Percentiles rank a stretch among this genome's conserved stretches.
These are phyloP conservation scores for Candida piceae DNA, from an alignment of 805 yeast species.

Conservation along the genomic window DNA sequence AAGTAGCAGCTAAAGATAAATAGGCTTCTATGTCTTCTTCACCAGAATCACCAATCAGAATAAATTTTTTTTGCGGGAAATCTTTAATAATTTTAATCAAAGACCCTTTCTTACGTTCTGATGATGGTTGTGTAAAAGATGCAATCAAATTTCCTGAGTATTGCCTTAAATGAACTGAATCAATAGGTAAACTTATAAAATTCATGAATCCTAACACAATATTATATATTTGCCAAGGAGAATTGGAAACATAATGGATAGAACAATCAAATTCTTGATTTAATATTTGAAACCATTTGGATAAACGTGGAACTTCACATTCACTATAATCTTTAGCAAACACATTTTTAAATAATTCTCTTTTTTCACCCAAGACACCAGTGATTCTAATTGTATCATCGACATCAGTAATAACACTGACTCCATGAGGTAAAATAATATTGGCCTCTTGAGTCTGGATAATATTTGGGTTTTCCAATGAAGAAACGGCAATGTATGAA, in stretches of 20 bases:
- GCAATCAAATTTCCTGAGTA: constrained; percentile 79
- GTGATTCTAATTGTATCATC: constrained; percentile 93
- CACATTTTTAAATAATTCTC: constrained; percentile 75
- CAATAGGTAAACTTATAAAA: constrained; percentile 58
- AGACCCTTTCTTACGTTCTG: constrained; percentile 69
- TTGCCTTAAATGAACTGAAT: constrained; percentile 83
- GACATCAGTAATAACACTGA: constrained; percentile 80
- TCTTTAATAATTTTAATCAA: constrained; percentile 61
- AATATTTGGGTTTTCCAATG: constrained; percentile 42
- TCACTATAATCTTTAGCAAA: constrained; percentile 59
- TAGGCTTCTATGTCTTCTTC: constrained; percentile 95
- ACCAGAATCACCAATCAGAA: constrained; percentile 92
- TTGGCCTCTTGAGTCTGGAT: constrained; percentile 41
- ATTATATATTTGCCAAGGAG: constrained; percentile 85
- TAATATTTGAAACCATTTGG: constrained; percentile 63
- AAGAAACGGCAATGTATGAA: constrained; percentile 46
- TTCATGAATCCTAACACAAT: constrained; percentile 54
- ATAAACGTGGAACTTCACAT: constrained; percentile 73
- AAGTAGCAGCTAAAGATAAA: constrained; percentile 54
- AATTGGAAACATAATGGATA: constrained; percentile 89
- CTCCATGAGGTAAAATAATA: constrained; percentile 41
- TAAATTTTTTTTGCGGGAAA: constrained; percentile 72
- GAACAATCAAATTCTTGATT: constrained; percentile 38
- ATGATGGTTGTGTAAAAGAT: constrained; percentile 82
- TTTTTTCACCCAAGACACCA: constrained; percentile 84